Evolutionary conservation across 2,329 filamentous ascomycete genomes (phyloP).

Genomic region (Chaetomium olivaceum): DNA sequence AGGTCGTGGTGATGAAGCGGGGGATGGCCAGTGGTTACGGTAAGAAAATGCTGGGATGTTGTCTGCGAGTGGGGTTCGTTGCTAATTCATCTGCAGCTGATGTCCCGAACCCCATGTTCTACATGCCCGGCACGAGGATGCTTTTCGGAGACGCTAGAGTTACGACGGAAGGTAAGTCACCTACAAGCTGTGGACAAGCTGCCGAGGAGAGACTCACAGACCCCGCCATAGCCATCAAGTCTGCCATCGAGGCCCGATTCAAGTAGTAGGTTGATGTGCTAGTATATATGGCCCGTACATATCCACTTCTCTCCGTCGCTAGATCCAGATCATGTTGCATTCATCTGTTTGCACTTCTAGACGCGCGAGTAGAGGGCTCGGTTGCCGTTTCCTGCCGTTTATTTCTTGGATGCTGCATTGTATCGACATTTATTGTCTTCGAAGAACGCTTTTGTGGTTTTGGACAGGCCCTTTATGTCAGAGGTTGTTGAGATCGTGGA

Average conservation of each 20-base stretch:
- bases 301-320: constrained; percentile 11
- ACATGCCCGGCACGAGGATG: constrained; percentile 87
- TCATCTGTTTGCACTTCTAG: constrained; percentile 14
- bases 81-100: constrained; percentile 58
- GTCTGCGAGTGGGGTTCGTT: neutral
- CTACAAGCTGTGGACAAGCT: neutral
- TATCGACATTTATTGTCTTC: neutral
- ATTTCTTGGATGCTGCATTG: neutral
- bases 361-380: constrained; percentile 10
- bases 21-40: constrained; percentile 86
- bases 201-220: neutral
- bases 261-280: constrained; percentile 26
- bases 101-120: constrained; percentile 92
- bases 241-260: constrained; percentile 36
- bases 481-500: neutral
- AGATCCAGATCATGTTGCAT: constrained; percentile 15
- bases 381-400: neutral
- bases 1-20: constrained; percentile 91
- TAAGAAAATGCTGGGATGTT: constrained; percentile 42
- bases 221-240: constrained; percentile 35
- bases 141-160: constrained; percentile 86
- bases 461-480: neutral
- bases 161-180: constrained; percentile 69
- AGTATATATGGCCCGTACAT: constrained; percentile 18
- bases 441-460: neutral